Base-by-base conservation (phyloP, 2,329 filamentous ascomycete species). In the Ceratocystis alfenasii region DNA sequence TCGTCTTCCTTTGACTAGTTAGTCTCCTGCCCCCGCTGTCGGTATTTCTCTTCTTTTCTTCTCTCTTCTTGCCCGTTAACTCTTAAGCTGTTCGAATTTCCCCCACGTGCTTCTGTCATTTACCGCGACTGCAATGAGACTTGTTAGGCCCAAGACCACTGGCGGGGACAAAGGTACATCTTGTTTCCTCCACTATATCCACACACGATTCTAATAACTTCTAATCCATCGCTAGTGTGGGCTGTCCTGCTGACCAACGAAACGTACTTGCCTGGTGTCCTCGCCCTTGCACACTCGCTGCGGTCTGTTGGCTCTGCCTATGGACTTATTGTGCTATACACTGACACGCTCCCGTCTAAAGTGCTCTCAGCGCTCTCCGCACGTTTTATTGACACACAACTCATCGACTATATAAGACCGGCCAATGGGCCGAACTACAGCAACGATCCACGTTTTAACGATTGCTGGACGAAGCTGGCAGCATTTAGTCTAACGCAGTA, bases 381-480 rank as follows among this genome's bases (percentile, higher is more conserved):
- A 5, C 86, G 90, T 69, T 79, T 81, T 63, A 92, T 95, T 70
- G 79, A 84, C 33, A 82, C 83, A 67, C 84, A 88, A 75, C 82
- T 80, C 71, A 85, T 95, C 71, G 82, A 85, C 62, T 88, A 89
- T 74, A 81, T 96, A 48, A 78, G 88, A 10, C 89, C 90, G 1
- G 81, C 81, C 1, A 75, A 79, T 44, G 86, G 85, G 68, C 77
- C 76, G 69, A 86, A 89, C 76, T 95, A 85, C 78, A 81, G 79
- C 71, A 83, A 88, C 68, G 90, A 95, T 75, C 86, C 87, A 62
- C 86, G 91, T 70, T 95, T 95, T 80, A 87, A 90, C 76, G 89
- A 95, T 75, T 91, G 87, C 80, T 96, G 90, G 90, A 89, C 82
- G 75, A 96, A 95, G 76, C 83, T 96, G 33, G 83, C 86, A 17